Conservation (phyloP, 2,329 filamentous ascomycete genomes). For the Penicillium capsulatum region DNA sequence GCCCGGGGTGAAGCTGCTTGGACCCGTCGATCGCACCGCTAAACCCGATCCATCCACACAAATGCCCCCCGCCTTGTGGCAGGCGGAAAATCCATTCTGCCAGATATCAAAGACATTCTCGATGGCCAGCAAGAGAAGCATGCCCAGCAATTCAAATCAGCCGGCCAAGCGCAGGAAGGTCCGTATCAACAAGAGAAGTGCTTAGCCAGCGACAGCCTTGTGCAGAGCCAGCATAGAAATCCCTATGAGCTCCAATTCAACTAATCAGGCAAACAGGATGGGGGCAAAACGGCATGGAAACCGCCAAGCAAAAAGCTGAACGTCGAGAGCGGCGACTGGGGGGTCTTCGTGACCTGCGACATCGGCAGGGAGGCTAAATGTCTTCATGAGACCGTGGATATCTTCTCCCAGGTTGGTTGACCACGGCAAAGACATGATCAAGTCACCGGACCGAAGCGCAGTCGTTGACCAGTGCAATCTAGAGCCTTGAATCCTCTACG, state of each 20-base stretch:
- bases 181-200: conserved; percentile 1
- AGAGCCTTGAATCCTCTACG: conserved; percentile 13
- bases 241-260: no score
- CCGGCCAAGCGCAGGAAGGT: conserved; percentile 36
- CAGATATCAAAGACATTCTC: conserved; percentile 5
- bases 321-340: conserved; percentile 52
- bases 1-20: conserved; percentile 4
- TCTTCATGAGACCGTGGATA: conserved; percentile 53
- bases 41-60: conserved; percentile 22
- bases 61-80: conserved; percentile 9
- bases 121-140: conserved; percentile 33
- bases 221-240: no score
- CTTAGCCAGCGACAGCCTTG: no score
- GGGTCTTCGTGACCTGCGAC: conserved; percentile 61
- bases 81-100: no score
- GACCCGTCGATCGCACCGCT: conserved; percentile 15
- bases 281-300: conserved; percentile 16
- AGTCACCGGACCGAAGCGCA: background rate
- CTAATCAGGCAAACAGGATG: conserved; percentile 20
- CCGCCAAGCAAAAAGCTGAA: conserved; percentile 27
- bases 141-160: conserved; percentile 24
- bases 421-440: background rate
- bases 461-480: background rate
- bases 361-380: conserved; percentile 60
- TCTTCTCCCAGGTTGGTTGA: conserved; percentile 52